Conservation (phyloP, 2,329 filamentous ascomycete genomes). For the Ustulina deusta region DNA sequence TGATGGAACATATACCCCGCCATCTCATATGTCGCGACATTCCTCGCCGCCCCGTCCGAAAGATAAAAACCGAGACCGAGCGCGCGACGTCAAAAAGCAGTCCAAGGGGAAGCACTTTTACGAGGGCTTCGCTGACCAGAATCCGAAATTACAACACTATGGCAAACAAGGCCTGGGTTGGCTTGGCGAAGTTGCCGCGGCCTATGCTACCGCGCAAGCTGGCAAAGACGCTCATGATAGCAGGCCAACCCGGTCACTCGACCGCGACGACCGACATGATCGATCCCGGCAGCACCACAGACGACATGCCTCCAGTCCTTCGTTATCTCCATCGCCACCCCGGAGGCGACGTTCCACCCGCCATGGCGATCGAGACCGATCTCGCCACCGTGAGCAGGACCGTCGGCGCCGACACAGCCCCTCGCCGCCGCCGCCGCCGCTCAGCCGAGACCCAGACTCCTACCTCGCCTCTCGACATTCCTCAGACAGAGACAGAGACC, state of each 20-base stretch:
- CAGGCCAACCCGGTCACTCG: constrained; percentile 39
- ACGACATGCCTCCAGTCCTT: constrained; percentile 44
- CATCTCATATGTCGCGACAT: constrained; percentile 30
- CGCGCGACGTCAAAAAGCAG: constrained; percentile 25
- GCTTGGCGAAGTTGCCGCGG: constrained; percentile 48
- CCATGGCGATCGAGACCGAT: constrained; percentile 34
- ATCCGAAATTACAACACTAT: constrained; percentile 45
- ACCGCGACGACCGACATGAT: constrained; percentile 37
- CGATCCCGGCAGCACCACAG: constrained; percentile 40
- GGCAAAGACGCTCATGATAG: constrained; percentile 24
- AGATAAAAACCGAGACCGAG: constrained; percentile 26
- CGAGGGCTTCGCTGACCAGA: constrained; percentile 39
- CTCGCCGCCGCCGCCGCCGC: constrained; percentile 38
- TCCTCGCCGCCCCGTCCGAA: constrained; percentile 37
- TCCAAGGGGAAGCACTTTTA: constrained; percentile 40
- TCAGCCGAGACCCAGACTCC: constrained; percentile 35
- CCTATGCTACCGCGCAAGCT: constrained; percentile 47
- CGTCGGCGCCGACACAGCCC: constrained; percentile 28
- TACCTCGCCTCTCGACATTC: constrained; percentile 25
- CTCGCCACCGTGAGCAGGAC: constrained; percentile 16
- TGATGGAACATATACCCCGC: constrained; percentile 26
- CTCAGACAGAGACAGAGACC: constrained; percentile 27
- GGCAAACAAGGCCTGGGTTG: constrained; percentile 48
- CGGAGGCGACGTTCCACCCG: constrained; percentile 39
- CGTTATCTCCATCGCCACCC: constrained; percentile 43